These are phyloP conservation scores for Leucoagaricus sp. DNA, from an alignment of 1,284 basidiomycete genomes.

Conservation along the genomic window DNA sequence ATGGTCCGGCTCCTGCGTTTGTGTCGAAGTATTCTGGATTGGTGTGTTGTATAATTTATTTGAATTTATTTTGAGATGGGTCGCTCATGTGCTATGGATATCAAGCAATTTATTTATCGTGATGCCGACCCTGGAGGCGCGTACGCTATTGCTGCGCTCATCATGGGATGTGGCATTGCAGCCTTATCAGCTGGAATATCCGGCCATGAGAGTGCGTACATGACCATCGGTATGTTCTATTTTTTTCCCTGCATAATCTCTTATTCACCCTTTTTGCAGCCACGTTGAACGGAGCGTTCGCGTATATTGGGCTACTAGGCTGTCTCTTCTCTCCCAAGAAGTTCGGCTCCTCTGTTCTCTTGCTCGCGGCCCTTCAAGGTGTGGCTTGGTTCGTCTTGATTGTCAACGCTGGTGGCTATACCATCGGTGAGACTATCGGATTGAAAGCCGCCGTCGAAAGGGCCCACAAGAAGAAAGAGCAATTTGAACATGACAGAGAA, in stretches of 20 bases:
- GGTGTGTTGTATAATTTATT: slow-evolving; percentile 12
- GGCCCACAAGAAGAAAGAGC: neutral
- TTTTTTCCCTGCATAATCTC: neutral
- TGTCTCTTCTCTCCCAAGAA: slow-evolving; percentile 22
- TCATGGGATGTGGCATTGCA: slow-evolving; percentile 23
- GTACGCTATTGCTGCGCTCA: slow-evolving; percentile 19
- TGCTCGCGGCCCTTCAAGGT: slow-evolving; percentile 21
- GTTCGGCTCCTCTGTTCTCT: slow-evolving; percentile 23
- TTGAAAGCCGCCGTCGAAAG: slow-evolving; percentile 1
- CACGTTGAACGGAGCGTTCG: slow-evolving; percentile 24
- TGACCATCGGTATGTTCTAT: slow-evolving; percentile 22
- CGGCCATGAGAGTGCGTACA: slow-evolving; percentile 22
- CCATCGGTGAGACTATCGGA: slow-evolving; percentile 20
- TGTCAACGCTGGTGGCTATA: slow-evolving; percentile 19
- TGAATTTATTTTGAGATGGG: neutral
- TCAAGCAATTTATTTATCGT: slow-evolving; percentile 12
- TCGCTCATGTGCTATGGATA: neutral
- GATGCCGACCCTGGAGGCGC: slow-evolving; percentile 18
- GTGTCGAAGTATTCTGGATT: slow-evolving; percentile 18
- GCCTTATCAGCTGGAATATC: slow-evolving; percentile 23
- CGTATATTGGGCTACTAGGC: slow-evolving; percentile 16
- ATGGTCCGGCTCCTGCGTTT: slow-evolving; percentile 18
- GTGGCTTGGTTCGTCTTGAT: slow-evolving; percentile 24
- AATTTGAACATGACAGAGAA: neutral
- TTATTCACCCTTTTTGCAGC: slow-evolving; percentile 13